Conservation (phyloP, 495 filamentous ascomycete genomes). For the Penicillium waksmanii region DNA sequence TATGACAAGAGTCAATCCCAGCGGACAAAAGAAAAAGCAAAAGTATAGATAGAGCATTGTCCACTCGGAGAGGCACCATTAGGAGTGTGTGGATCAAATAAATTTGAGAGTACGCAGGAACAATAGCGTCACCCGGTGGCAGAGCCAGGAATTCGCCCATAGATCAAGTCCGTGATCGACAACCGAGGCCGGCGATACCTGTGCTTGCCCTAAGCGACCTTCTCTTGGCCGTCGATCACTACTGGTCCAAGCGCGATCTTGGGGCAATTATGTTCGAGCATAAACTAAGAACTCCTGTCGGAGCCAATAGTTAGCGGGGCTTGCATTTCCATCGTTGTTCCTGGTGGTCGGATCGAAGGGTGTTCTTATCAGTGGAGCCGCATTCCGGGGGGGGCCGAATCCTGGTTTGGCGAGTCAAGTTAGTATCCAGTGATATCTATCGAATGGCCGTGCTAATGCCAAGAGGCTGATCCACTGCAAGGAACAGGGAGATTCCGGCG, state of each 20-base stretch:
- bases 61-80: constrained; percentile 1
- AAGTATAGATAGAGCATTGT: constrained; percentile 21
- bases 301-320: constrained; percentile 18
- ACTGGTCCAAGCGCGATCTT: constrained; percentile 11
- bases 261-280: neutral
- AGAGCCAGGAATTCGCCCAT: neutral
- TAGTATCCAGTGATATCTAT: constrained; percentile 13
- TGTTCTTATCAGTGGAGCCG: constrained; percentile 31
- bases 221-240: constrained; percentile 29
- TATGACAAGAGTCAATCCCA: constrained; percentile 3
- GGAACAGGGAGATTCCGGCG: constrained; percentile 12
- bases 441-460: constrained; percentile 10
- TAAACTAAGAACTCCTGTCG: constrained; percentile 8
- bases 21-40: constrained; percentile 12
- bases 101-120: constrained; percentile 9
- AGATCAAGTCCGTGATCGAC: constrained; percentile 1
- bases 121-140: neutral
- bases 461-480: constrained; percentile 19
- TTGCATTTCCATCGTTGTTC: constrained; percentile 8
- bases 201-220: constrained; percentile 20
- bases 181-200: constrained; percentile 2
- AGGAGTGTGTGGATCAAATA: neutral
- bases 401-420: neutral
- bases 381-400: constrained; percentile 13
- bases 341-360: constrained; percentile 9